Evolutionary conservation across 352 stramenopile species (phyloP), one percentile per base, ranked within the genome.

Genomic region (Phytophthora citricola): DNA sequence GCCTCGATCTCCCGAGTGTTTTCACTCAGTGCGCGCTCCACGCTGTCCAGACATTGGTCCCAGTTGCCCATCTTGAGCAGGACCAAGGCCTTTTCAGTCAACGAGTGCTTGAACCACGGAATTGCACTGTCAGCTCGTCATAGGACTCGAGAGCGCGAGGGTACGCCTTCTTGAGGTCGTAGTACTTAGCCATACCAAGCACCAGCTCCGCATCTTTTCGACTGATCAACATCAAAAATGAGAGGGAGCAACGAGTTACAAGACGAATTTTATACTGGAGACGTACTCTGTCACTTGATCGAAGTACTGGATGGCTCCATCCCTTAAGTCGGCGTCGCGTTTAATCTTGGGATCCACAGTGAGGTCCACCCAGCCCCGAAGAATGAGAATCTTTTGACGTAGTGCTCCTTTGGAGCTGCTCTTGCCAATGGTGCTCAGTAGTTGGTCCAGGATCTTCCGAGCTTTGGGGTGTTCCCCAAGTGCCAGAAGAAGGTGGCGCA

Each of bases 61-160:
- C 89, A 97, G 20, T 81, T 89, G 46, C 84, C 79, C 84, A 94
- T 94, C 48, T 94, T 92, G 34, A 95, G 71, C 55, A 95, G 44
- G 4, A 95, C 73, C 32, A 93, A 66, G 11, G 87, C 89, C 41
- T 96, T 96, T 56, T 95, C 87, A 45, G 75, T 87, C 51, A 96
- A 65, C 17, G 82, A 81, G 69, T 94, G 86, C 52, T 90, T 82
- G 69, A 97, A 95, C 87, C 88, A 95, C 40, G 78, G 52, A 81
- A 91, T 47, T 87, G 82, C 61, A 94, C 88, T 27, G 89, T 89
- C 52, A 93, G 63, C 38, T 94, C 76, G 71, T 95, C 85, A 10
- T 89, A 78, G 31, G 48, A 80, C 55, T 95, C 84, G 17, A 96
- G 73, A 22, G 86, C 76, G 6, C 83, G 74, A 8, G 63, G 9